Percentiles rank a stretch among this genome's conserved stretches.
Evolutionary conservation across 1,284 basidiomycete species (phyloP).

Genomic region (Schizophyllum amplum): DNA sequence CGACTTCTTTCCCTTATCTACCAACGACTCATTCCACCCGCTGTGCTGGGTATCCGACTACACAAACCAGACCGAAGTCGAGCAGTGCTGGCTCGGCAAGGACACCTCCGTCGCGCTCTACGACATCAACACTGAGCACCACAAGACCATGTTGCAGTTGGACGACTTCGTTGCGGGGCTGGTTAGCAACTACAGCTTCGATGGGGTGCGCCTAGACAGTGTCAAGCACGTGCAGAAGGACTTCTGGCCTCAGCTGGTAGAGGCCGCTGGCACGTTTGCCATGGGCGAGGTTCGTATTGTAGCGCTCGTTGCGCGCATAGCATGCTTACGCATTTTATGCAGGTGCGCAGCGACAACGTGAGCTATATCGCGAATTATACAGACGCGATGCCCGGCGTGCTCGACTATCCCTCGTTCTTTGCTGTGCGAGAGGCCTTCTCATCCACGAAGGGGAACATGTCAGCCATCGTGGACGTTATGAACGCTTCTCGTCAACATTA

Average conservation of each 20-base stretch:
- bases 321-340: not conserved
- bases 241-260: slow-evolving; percentile 60
- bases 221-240: slow-evolving; percentile 51
- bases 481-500: slow-evolving; percentile 13
- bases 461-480: slow-evolving; percentile 36
- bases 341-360: slow-evolving; percentile 33
- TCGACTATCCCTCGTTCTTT: slow-evolving; percentile 66
- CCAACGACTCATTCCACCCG: slow-evolving; percentile 25
- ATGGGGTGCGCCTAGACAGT: slow-evolving; percentile 63
- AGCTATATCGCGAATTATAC: slow-evolving; percentile 32
- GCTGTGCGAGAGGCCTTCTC: slow-evolving; percentile 50
- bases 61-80: slow-evolving; percentile 57
- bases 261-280: slow-evolving; percentile 60
- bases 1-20: slow-evolving; percentile 27
- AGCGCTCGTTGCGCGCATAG: not conserved
- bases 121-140: slow-evolving; percentile 69
- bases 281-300: slow-evolving; percentile 59
- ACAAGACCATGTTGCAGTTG: slow-evolving; percentile 41
- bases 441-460: slow-evolving; percentile 45
- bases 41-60: slow-evolving; percentile 39
- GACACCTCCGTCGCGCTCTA: slow-evolving; percentile 48
- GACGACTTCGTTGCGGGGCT: slow-evolving; percentile 52
- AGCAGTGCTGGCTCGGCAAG: slow-evolving; percentile 74
- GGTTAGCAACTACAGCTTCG: slow-evolving; percentile 48
- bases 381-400: slow-evolving; percentile 39